Percentiles rank a stretch among this genome's conserved stretches.
Conservation (phyloP, 1,139 yeast species). For the Ogataea hybrid region DNA sequence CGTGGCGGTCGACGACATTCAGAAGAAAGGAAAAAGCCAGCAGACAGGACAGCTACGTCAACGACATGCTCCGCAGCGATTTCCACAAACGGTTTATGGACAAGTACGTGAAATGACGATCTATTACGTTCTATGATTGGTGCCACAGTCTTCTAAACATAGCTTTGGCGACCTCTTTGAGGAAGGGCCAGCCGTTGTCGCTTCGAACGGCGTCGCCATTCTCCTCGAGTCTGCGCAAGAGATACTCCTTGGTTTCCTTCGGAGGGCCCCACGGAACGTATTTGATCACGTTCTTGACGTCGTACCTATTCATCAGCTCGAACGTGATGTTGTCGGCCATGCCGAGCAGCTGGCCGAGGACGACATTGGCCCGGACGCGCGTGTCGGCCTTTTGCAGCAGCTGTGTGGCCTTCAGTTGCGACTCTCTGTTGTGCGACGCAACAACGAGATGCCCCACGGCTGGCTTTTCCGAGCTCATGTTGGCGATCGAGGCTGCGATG, state of each 20-base stretch:
- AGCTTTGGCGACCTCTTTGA: conserved; percentile 52
- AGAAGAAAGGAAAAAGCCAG: conserved; percentile 32
- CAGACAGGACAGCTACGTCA: conserved; percentile 44
- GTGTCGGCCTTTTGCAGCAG: conserved; percentile 36
- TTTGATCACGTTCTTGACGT: conserved; percentile 77
- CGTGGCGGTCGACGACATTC: conserved; percentile 56
- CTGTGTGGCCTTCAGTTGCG: conserved; percentile 71
- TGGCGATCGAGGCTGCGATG: conserved; percentile 59
- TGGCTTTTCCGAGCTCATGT: conserved; percentile 52
- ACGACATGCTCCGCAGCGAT: conserved; percentile 66
- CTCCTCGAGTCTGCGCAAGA: conserved; percentile 89
- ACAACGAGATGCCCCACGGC: conserved; percentile 83
- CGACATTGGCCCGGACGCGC: conserved; percentile 57
- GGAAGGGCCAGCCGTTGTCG: conserved; percentile 80
- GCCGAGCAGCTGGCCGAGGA: conserved; percentile 88
- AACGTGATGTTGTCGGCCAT: conserved; percentile 92
- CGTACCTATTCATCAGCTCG: conserved; percentile 62
- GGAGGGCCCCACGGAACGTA: conserved; percentile 99
- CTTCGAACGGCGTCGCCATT: conserved; percentile 93
- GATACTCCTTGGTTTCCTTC: conserved; percentile 85
- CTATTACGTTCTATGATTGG: not conserved
- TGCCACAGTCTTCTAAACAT: conserved; percentile 38
- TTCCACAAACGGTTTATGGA: conserved; percentile 70
- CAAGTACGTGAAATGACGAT: conserved; percentile 52
- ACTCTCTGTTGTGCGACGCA: conserved; percentile 84